Evolutionary conservation across 164 flowering plant species (phyloP).

Genomic region (Vitis riparia): DNA sequence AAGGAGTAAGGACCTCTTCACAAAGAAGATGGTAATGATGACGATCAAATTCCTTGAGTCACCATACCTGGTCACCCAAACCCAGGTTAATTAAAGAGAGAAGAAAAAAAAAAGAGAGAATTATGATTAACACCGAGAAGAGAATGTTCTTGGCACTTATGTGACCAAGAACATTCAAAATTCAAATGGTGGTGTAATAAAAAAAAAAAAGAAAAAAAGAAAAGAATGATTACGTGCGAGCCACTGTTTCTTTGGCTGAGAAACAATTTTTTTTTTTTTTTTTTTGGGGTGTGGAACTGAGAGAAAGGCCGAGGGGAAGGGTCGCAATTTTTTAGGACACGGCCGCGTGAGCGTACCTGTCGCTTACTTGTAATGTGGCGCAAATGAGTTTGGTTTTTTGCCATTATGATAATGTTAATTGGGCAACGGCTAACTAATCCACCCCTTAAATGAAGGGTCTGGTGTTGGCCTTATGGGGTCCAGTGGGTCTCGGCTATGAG

Average conservation of each 20-base stretch:
- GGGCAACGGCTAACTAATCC: constrained; percentile 3
- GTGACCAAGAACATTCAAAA: not conserved
- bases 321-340: not conserved
- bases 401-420: not conserved
- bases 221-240: constrained; percentile 1
- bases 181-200: not conserved
- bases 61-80: too few relatives aligned
- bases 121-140: not conserved
- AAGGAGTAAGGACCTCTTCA: not conserved
- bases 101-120: not conserved
- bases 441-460: not conserved
- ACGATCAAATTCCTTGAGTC: not conserved
- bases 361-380: too few relatives aligned
- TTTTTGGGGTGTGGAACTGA: too few relatives aligned
- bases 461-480: not conserved
- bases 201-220: too few relatives aligned
- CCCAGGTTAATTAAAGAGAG: too few relatives aligned
- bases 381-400: too few relatives aligned
- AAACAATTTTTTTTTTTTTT: not conserved
- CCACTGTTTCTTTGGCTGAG: not conserved
- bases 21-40: not conserved
- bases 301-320: not conserved
- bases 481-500: not conserved
- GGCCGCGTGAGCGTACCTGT: not conserved
- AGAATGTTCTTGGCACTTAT: not conserved